A percentile compares a stretch with the other conserved stretches of the same genome.
Evolutionary conservation across 2,329 filamentous ascomycete species (phyloP).

Genomic region (Sphaerulina populicola): DNA sequence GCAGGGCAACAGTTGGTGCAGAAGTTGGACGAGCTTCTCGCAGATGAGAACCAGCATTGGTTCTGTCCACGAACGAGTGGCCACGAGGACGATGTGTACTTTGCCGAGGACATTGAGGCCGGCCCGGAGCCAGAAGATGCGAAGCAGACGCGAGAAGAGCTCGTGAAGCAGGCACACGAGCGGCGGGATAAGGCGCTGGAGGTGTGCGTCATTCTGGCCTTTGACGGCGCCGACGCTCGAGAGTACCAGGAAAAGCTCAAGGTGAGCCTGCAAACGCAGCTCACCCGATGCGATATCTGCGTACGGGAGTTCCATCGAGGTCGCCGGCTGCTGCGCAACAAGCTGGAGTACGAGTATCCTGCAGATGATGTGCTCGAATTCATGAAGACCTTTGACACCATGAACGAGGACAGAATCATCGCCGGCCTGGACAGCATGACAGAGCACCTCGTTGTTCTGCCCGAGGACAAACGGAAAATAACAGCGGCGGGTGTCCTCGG

Average conservation of each 20-base stretch:
- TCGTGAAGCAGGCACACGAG: constrained; percentile 35
- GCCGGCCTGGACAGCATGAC: constrained; percentile 38
- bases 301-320: constrained; percentile 43
- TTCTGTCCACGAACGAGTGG: constrained; percentile 41
- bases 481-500: constrained; percentile 49
- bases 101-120: constrained; percentile 43
- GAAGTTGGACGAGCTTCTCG: constrained; percentile 22
- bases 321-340: constrained; percentile 35
- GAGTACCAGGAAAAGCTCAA: constrained; percentile 37
- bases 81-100: constrained; percentile 34
- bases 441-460: constrained; percentile 36
- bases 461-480: constrained; percentile 45
- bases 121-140: constrained; percentile 24
- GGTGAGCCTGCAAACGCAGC: constrained; percentile 35
- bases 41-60: constrained; percentile 36
- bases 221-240: constrained; percentile 41
- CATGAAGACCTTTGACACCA: constrained; percentile 38
- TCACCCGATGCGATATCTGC: constrained; percentile 44
- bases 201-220: constrained; percentile 41
- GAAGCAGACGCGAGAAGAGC: constrained; percentile 23
- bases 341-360: constrained; percentile 38
- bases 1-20: constrained; percentile 17
- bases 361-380: constrained; percentile 40
- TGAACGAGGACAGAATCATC: constrained; percentile 40
- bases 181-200: constrained; percentile 38